Evolutionary conservation across 2,329 filamentous ascomycete genomes (phyloP).

Genomic region (Penicillium sumatraense): DNA sequence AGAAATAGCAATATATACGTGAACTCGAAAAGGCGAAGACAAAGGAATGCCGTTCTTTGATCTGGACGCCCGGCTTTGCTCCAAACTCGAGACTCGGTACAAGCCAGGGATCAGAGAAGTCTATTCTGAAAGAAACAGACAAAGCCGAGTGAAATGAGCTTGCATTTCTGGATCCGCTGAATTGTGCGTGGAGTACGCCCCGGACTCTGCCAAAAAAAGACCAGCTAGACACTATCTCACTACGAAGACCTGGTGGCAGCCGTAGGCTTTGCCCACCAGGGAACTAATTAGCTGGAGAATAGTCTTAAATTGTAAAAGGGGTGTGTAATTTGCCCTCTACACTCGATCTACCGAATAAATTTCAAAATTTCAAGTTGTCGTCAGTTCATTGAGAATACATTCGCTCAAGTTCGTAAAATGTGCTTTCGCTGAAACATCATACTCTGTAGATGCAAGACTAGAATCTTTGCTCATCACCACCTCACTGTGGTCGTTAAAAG

Average conservation of each 20-base stretch:
- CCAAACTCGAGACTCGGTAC: not conserved
- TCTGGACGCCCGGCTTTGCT: not conserved
- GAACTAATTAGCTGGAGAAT: too few species aligned
- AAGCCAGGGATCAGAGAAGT: not conserved
- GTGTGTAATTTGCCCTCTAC: not conserved
- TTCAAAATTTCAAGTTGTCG: constrained; percentile 5
- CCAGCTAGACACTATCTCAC: too few species aligned
- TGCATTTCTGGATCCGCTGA: not conserved
- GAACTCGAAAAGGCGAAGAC: not conserved
- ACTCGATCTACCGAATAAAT: not conserved
- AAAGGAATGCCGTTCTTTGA: not conserved
- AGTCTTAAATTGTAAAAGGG: too few species aligned
- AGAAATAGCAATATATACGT: not conserved
- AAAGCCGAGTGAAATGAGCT: not conserved
- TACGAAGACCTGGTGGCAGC: too few species aligned
- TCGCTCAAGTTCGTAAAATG: constrained; percentile 3
- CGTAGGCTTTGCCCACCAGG: too few species aligned
- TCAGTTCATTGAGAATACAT: constrained; percentile 13
- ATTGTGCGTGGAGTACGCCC: too few species aligned
- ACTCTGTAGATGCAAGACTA: not conserved
- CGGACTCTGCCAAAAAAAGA: too few species aligned
- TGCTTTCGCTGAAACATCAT: constrained; percentile 3
- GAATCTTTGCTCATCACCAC: not conserved
- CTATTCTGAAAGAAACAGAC: not conserved
- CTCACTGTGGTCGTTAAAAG: constrained; percentile 32